A percentile compares a stretch with the other conserved stretches of the same genome.
phyloP scores from a whole-genome alignment of 2,329 filamentous ascomycete genomes.

The Ceratocystis smalleyi region DNA sequence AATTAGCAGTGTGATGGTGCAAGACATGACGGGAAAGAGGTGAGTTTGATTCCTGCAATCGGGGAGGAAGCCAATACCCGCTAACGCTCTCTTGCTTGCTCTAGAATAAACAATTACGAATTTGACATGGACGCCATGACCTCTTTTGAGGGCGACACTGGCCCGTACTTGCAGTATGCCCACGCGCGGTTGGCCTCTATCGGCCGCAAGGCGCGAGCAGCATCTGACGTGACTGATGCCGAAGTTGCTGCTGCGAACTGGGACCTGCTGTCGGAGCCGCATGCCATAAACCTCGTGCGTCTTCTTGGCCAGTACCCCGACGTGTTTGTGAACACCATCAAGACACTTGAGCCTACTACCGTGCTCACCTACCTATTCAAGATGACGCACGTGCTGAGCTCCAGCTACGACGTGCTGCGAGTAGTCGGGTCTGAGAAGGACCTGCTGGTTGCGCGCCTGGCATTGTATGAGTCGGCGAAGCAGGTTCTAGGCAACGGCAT shows the following conservation, averaged over 20 bases:
- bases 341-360: slow-evolving; percentile 59
- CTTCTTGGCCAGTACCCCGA: slow-evolving; percentile 75
- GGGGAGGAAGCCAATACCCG: slow-evolving; percentile 4
- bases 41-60: slow-evolving; percentile 7
- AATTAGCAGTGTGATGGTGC: slow-evolving; percentile 92
- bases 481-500: slow-evolving; percentile 71
- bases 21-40: slow-evolving; percentile 88
- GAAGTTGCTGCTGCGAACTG: slow-evolving; percentile 51
- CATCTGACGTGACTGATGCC: slow-evolving; percentile 37
- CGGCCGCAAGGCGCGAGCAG: slow-evolving; percentile 39
- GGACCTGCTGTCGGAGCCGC: slow-evolving; percentile 51
- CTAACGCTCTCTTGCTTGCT: slow-evolving; percentile 2
- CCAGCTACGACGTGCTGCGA: slow-evolving; percentile 66
- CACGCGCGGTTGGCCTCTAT: slow-evolving; percentile 57
- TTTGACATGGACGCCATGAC: slow-evolving; percentile 75
- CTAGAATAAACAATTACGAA: slow-evolving; percentile 47
- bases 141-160: slow-evolving; percentile 72
- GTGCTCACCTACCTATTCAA: slow-evolving; percentile 58
- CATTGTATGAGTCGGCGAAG: slow-evolving; percentile 60
- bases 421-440: slow-evolving; percentile 66
- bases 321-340: slow-evolving; percentile 66
- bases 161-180: slow-evolving; percentile 72
- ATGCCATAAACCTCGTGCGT: slow-evolving; percentile 58
- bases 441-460: slow-evolving; percentile 56
- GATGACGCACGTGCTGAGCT: slow-evolving; percentile 68